A percentile compares a stretch with the other conserved stretches of the same genome.
Conservation (phyloP, 2,329 filamentous ascomycete species). For the Emergomyces pasteurianus region DNA sequence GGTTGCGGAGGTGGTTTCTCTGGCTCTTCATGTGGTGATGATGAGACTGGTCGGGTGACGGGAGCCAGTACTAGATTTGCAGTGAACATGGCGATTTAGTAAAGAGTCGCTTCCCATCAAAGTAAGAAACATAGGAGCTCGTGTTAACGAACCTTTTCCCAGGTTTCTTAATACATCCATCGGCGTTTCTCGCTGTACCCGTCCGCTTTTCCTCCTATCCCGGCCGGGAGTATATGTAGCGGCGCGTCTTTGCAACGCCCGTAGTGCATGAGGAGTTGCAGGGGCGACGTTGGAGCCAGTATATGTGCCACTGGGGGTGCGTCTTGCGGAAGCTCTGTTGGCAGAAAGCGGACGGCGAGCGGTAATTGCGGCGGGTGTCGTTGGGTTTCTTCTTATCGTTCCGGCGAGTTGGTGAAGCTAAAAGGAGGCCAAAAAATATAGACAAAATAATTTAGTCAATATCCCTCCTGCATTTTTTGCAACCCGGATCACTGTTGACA, state of each 20-base stretch:
- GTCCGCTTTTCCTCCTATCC: constrained; percentile 38
- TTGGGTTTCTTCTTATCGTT: constrained; percentile 20
- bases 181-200: constrained; percentile 42
- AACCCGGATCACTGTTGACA: neutral
- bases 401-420: constrained; percentile 25
- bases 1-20: constrained; percentile 17
- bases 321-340: constrained; percentile 22
- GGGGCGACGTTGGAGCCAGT: constrained; percentile 26
- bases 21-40: constrained; percentile 30
- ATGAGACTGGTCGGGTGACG: constrained; percentile 33
- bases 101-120: neutral
- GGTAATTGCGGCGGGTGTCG: constrained; percentile 25
- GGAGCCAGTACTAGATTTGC: constrained; percentile 36
- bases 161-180: constrained; percentile 43
- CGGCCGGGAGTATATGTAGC: constrained; percentile 37
- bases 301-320: constrained; percentile 20
- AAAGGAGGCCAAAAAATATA: neutral
- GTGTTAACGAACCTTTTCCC: constrained; percentile 33
- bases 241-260: constrained; percentile 43
- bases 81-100: neutral
- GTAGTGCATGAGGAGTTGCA: constrained; percentile 44
- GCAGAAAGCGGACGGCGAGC: constrained; percentile 21
- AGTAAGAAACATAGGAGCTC: neutral
- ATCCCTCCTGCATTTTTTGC: neutral
- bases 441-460: neutral